These are phyloP conservation scores for Herpetomonas samuelpessoai DNA, from an alignment of 208 protist genomes.

Conservation along the genomic window DNA sequence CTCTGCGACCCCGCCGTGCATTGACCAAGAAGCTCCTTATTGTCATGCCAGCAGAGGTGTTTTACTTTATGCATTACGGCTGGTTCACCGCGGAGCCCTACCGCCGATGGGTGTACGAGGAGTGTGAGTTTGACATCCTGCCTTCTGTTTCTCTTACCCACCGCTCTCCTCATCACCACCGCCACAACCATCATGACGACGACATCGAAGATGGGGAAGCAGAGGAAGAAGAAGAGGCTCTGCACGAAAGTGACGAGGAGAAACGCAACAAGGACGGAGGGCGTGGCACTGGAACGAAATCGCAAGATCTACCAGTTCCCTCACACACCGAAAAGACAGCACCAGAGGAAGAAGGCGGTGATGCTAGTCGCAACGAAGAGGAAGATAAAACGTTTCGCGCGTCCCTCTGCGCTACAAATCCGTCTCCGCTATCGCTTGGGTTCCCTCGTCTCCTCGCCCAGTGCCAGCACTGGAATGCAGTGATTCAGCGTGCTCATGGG, in stretches of 20 bases:
- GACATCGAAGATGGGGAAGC: not conserved
- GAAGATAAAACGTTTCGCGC: too few relatives aligned
- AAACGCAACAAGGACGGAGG: too few relatives aligned
- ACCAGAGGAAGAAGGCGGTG: not conserved
- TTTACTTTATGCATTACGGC: constrained; percentile 49
- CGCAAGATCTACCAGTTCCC: too few relatives aligned
- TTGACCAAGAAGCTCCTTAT: constrained; percentile 31
- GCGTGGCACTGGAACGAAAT: too few relatives aligned
- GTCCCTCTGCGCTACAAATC: not conserved
- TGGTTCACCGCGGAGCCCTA: constrained; percentile 48
- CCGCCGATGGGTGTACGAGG: constrained; percentile 33
- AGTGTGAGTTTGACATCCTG: constrained; percentile 70
- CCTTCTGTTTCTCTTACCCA: constrained; percentile 6
- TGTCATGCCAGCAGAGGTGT: constrained; percentile 76
- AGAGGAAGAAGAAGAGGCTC: too few relatives aligned
- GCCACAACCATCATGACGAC: not conserved
- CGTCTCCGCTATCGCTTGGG: not conserved
- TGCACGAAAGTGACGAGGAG: too few relatives aligned
- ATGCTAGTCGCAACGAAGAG: not conserved
- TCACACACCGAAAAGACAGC: too few relatives aligned
- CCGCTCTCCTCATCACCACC: not conserved
- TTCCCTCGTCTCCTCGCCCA: not conserved
- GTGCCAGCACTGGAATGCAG: constrained; percentile 4
- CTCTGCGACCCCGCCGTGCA: not conserved
- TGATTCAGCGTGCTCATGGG: not conserved